phyloP scores from a whole-genome alignment of 169 alveolate species.

The Plasmodium gonderi region DNA sequence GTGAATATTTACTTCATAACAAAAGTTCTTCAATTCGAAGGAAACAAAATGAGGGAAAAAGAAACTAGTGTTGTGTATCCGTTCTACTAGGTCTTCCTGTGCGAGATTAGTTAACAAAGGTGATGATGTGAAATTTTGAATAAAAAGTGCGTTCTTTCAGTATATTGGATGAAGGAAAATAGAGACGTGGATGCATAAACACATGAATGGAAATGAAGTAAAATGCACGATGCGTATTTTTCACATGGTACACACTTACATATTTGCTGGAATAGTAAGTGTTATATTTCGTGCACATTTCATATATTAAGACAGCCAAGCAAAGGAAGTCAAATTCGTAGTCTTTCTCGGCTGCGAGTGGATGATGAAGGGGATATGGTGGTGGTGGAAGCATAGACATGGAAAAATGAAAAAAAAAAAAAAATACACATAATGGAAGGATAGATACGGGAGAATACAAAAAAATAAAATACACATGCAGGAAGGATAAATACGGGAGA shows the following conservation, averaged over 20 bases:
- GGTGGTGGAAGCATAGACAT: background rate
- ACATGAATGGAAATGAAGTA: background rate
- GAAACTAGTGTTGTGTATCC: conserved; percentile 41
- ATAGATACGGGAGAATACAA: background rate
- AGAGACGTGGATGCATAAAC: background rate
- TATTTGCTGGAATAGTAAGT: conserved; percentile 59
- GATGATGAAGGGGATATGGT: background rate
- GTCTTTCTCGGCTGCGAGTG: conserved; percentile 45
- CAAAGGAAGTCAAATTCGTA: conserved; percentile 67
- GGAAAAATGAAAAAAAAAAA: background rate
- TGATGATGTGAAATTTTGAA: too few species aligned
- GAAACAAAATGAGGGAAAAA: conserved; percentile 73
- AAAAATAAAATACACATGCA: background rate
- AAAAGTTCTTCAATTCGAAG: conserved; percentile 61
- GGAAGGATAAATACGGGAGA: background rate
- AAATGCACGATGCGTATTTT: background rate
- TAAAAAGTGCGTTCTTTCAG: too few species aligned
- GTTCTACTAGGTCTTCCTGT: conserved; percentile 41
- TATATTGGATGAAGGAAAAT: too few species aligned
- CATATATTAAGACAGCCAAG: conserved; percentile 52
- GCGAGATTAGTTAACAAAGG: background rate
- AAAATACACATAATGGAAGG: background rate
- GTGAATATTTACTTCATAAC: conserved; percentile 35
- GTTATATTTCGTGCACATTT: conserved; percentile 70
- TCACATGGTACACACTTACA: too few species aligned